Base-by-base conservation (phyloP, 108 stramenopile genomes). In the Cyclotella cryptica region DNA sequence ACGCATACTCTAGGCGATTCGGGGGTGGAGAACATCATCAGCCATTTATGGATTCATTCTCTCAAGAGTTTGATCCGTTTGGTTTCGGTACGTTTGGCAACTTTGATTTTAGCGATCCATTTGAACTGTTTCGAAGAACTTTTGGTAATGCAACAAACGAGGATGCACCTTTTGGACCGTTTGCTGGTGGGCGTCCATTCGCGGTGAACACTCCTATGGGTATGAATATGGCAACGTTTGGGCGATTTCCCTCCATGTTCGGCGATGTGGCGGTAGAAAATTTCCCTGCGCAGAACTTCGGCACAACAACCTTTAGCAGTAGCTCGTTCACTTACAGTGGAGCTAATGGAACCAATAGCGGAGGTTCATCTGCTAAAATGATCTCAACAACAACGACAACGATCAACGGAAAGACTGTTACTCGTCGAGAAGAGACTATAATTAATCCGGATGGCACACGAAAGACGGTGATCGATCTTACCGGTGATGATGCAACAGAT, bases 401-500 rank as follows among this genome's bases (percentile, higher is more conserved):
- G 14, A 68, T 72, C 21, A 69, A 80, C 69, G 79, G 79, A 30
- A 80, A 75, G 67, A 41, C 55, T n/a, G 67, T 75, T 13, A 75
- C 73, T 41, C 51, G 66, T 17, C 49, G 13, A 13, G 79, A 80
- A 49, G 45, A 69, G 66, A 75, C 68, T 7, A 39, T 49, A 9
- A 30, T 75, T 11, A 57, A 72, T 49, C 79, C 79, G 42, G 74
- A 80, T 60, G 79, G 79, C 8, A 73, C 71, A 12, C 49, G 15
- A 52, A 64, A 44, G 21, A 78, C 63, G 1, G 51, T 18, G 24
- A 47, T 78, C 17, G 26, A 66, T 9, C 22, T 53, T 13, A 66
- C 77, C 49, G 77, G 62, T n/a, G 77, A 73, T 73, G 77, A 57
- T 8, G 27, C 21, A 45, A 39, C 26, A 44, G 64, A 55, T 9